Evolutionary conservation across 2,329 filamentous ascomycete species (phyloP).

Genomic region (Cordyceps cateniannulata): DNA sequence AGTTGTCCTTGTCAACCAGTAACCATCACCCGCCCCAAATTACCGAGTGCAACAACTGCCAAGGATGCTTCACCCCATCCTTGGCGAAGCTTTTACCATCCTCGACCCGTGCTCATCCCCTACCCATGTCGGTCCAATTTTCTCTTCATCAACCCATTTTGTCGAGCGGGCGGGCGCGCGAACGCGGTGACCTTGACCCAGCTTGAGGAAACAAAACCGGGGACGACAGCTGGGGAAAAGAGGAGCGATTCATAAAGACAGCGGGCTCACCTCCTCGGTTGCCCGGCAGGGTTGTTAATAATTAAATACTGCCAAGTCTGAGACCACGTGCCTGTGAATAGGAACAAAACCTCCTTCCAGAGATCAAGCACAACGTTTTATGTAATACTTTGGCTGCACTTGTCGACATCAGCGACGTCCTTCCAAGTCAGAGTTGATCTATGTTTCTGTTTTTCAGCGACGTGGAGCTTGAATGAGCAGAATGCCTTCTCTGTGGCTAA

Average conservation of each 20-base stretch:
- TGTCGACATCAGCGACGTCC: no score
- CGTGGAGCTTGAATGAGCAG: no score
- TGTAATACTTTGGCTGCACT: no score
- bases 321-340: neutral
- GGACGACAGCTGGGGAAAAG: neutral
- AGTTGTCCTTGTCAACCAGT: neutral
- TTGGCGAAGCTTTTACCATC: neutral
- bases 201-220: neutral
- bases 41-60: neutral
- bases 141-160: neutral
- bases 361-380: no score
- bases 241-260: neutral
- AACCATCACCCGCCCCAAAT: neutral
- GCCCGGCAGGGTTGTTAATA: neutral
- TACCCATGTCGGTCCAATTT: conserved; percentile 1
- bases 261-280: neutral
- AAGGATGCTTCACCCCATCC: neutral
- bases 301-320: neutral
- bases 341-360: no score
- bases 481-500: no score
- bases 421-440: no score
- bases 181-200: neutral
- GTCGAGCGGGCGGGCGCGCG: neutral
- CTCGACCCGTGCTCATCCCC: neutral
- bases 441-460: no score